Conservation (phyloP, 202 grass and related monocot species). For the Schoenoplectus triqueter region DNA sequence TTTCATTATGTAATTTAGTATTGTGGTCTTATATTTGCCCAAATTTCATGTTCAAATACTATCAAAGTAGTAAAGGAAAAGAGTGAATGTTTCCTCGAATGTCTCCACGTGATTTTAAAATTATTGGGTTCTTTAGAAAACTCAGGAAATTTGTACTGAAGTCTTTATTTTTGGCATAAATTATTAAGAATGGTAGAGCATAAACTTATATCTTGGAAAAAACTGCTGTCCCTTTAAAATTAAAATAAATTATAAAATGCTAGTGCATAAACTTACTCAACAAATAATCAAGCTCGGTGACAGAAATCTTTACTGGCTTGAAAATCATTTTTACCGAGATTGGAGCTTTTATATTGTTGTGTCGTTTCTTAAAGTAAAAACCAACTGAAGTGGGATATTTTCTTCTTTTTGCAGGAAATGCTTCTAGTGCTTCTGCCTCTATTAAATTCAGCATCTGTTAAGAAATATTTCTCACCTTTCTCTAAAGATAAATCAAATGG, state of each 20-base stretch:
- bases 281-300: neutral
- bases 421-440: conserved; percentile 97
- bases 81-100: neutral
- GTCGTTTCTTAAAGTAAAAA: neutral
- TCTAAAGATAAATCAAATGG: conserved; percentile 81
- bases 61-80: neutral
- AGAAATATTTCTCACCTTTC: conserved; percentile 87
- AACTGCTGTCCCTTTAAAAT: neutral
- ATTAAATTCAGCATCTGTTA: conserved; percentile 84
- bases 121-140: neutral
- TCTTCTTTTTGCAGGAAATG: conserved; percentile 74
- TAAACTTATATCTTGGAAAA: neutral
- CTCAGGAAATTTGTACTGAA: neutral
- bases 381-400: neutral
- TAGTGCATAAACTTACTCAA: neutral
- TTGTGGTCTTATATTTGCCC: neutral
- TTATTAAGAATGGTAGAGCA: neutral
- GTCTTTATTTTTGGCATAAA: neutral
- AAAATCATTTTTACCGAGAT: neutral
- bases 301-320: neutral
- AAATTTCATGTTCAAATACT: neutral
- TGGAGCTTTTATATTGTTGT: neutral
- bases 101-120: neutral
- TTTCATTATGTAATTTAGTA: neutral
- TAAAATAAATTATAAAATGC: neutral